Evolutionary conservation across 2,329 filamentous ascomycete genomes (phyloP).

Genomic region (Aspergillus fumigatus): DNA sequence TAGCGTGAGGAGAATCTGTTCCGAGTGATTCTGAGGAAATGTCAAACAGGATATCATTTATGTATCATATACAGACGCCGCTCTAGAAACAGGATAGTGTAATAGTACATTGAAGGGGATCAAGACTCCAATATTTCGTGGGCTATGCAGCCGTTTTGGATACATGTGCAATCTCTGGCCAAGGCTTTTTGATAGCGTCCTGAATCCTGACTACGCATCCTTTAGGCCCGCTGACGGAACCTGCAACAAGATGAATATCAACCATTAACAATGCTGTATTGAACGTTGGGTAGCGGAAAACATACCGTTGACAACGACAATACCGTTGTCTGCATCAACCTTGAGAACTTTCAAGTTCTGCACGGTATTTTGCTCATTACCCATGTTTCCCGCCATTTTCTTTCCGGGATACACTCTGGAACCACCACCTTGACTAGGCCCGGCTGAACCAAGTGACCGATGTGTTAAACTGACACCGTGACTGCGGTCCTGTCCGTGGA

Average conservation of each 20-base stretch:
- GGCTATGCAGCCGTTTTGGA: constrained; percentile 15
- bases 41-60: constrained; percentile 33
- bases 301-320: constrained; percentile 79
- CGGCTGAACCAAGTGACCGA: constrained; percentile 83
- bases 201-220: constrained; percentile 78
- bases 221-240: constrained; percentile 80
- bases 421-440: constrained; percentile 85
- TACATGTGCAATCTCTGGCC: constrained; percentile 48
- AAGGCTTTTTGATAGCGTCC: constrained; percentile 85
- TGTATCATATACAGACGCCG: constrained; percentile 38
- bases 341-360: constrained; percentile 88
- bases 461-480: constrained; percentile 97
- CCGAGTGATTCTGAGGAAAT: background rate
- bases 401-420: constrained; percentile 92
- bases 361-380: constrained; percentile 77
- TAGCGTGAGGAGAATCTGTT: background rate
- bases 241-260: constrained; percentile 30
- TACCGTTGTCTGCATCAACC: constrained; percentile 79
- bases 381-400: constrained; percentile 97
- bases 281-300: background rate
- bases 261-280: constrained; percentile 3
- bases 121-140: constrained; percentile 5
- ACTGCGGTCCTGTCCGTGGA: constrained; percentile 78
- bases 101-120: constrained; percentile 33
- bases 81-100: constrained; percentile 33